Percentiles rank a stretch among this genome's conserved stretches.
Evolutionary conservation across 2,329 filamentous ascomycete species (phyloP).

Genomic region (Fusarium luffae): DNA sequence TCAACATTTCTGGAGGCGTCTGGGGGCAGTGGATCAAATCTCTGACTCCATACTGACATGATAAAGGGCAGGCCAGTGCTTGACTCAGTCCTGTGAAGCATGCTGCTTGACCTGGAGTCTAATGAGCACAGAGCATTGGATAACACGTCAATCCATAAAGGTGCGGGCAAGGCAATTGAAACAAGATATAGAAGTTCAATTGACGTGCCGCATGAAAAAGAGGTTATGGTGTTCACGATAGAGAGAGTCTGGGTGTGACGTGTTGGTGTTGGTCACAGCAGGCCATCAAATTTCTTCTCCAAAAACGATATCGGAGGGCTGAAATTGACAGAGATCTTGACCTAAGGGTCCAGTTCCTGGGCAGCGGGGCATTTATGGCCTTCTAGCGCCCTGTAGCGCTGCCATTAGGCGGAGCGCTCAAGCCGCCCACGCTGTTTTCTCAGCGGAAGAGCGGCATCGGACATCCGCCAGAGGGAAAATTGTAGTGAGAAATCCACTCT

Average conservation of each 20-base stretch:
- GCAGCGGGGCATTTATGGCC: slow-evolving; percentile 24
- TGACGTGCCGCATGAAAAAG: neutral
- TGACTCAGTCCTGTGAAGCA: slow-evolving; percentile 13
- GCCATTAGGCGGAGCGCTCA: slow-evolving; percentile 23
- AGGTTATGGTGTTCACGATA: neutral
- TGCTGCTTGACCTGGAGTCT: neutral
- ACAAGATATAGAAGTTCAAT: neutral
- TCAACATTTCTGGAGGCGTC: slow-evolving; percentile 32
- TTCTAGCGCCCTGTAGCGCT: slow-evolving; percentile 1
- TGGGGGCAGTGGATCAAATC: slow-evolving; percentile 16
- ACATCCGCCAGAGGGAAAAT: slow-evolving; percentile 25
- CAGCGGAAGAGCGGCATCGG: slow-evolving; percentile 24
- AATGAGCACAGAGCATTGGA: neutral
- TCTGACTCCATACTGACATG: slow-evolving; percentile 20
- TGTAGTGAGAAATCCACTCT: slow-evolving; percentile 23
- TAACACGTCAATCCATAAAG: neutral
- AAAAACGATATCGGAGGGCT: slow-evolving; percentile 39
- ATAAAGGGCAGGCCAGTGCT: slow-evolving; percentile 19
- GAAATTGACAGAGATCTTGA: slow-evolving; percentile 9
- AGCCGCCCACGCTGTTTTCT: slow-evolving; percentile 13
- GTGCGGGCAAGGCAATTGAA: neutral
- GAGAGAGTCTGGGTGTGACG: neutral
- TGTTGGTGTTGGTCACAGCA: slow-evolving; percentile 28
- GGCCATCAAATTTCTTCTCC: neutral
- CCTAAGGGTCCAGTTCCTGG: slow-evolving; percentile 34